Conservation (phyloP, 495 filamentous ascomycete species). For the Neurospora sp. region DNA sequence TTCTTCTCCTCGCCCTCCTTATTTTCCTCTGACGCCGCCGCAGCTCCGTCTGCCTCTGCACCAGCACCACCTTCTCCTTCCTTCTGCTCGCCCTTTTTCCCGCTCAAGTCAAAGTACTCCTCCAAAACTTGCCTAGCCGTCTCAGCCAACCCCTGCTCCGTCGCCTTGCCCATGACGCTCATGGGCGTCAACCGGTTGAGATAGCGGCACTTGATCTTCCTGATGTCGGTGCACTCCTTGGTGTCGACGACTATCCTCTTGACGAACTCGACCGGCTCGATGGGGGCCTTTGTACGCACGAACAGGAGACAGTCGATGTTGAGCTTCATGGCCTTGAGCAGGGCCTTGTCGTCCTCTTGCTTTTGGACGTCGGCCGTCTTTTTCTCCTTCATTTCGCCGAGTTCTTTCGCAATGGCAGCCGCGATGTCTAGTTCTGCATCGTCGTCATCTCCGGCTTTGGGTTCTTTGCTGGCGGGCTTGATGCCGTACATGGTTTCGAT, state of each 20-base stretch:
- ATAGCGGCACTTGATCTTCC: conserved; percentile 57
- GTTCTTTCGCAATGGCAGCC: conserved; percentile 67
- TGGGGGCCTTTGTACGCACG: conserved; percentile 52
- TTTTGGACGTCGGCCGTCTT: conserved; percentile 20
- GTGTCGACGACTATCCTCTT: conserved; percentile 63
- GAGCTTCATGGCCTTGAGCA: conserved; percentile 56
- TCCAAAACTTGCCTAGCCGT: conserved; percentile 61
- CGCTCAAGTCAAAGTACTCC: conserved; percentile 56
- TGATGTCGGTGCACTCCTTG: conserved; percentile 29
- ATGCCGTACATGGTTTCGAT: conserved; percentile 49
- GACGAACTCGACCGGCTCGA: conserved; percentile 76
- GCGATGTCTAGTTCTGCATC: conserved; percentile 63
- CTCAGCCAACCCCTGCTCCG: conserved; percentile 61
- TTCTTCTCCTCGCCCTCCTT: conserved; percentile 17
- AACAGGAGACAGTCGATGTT: conserved; percentile 71
- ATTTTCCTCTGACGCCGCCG: conserved; percentile 19
- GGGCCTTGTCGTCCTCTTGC: conserved; percentile 19
- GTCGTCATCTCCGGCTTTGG: conserved; percentile 13
- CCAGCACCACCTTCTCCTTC: background rate
- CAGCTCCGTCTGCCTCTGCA: conserved; percentile 7
- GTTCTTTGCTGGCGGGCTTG: conserved; percentile 27
- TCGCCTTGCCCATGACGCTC: conserved; percentile 64
- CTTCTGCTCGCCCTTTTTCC: conserved; percentile 5
- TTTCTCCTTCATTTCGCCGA: conserved; percentile 52
- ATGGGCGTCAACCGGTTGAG: conserved; percentile 82